Evolutionary conservation across 73 alveolate genomes (phyloP), one percentile per base, ranked within the genome.

Genomic region (Diophrys sp.): DNA sequence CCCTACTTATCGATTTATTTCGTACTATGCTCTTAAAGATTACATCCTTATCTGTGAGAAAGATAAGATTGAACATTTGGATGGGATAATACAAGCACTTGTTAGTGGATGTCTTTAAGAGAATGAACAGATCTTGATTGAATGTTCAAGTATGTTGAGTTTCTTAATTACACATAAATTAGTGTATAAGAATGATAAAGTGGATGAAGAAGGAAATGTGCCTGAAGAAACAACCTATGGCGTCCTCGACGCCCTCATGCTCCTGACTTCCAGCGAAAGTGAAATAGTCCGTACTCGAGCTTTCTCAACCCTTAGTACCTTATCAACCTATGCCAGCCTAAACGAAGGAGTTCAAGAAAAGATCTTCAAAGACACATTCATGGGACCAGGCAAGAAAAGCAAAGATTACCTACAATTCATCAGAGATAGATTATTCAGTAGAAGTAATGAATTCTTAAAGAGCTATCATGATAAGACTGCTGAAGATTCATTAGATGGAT

Each of bases 1-100:
- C 31, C 89, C 73, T 53, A 14, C 14, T 28, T 87, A 57, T 68
- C 29, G 81, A 33, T 53, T 33, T 25, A 75, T 73, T 25, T 44
- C 94, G 24, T 87, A 80, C 74, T 87, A 90, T 89, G 87, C 89
- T 0, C 74, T 87, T 0, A 87, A 87, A 67, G 94, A 87, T 44
- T 87, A 87, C 54, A 87, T 87, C 34, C 80, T 87, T 56, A 72
- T 87, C 0, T 78, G 74, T 77, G 80, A 87, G 54, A 89, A 81
- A 23, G 44, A 55, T 68, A 32, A 71, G 23, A 34, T 87, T 23
- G 18, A 67, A 5, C 89, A 87, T 33, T 30, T 79, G 0, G 79
- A 80, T 26, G 82, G 87, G 33, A 77, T 87, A 32, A 87, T 87
- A 24, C 56, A 80, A 30, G 84, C 90, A 8, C 80, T 87, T 74